Evolutionary conservation across 2,329 filamentous ascomycete genomes (phyloP).

Genomic region (Cordyceps militaris): DNA sequence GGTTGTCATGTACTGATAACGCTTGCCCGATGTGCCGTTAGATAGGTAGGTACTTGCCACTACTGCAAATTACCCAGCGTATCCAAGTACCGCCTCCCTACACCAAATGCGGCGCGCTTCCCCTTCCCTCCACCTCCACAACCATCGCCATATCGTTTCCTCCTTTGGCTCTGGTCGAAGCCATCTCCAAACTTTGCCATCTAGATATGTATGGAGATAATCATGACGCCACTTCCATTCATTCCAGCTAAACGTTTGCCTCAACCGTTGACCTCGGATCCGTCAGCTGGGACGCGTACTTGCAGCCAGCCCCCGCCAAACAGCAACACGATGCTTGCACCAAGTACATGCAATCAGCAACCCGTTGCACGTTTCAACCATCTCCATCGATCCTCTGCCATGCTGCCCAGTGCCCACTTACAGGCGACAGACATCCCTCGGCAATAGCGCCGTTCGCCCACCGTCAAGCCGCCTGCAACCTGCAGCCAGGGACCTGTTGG

Average conservation of each 20-base stretch:
- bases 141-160: neutral
- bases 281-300: neutral
- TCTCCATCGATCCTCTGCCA: neutral
- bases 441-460: neutral
- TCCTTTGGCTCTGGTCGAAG: neutral
- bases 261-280: neutral
- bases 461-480: neutral
- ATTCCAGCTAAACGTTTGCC: neutral
- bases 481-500: conserved; percentile 1
- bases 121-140: neutral
- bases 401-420: too few species aligned
- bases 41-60: neutral
- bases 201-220: neutral
- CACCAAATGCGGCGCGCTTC: neutral
- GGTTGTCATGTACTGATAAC: too few species aligned
- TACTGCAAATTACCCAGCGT: neutral
- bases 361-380: neutral
- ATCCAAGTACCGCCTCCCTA: neutral
- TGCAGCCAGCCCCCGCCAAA: neutral
- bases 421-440: too few species aligned
- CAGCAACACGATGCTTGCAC: neutral
- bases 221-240: neutral
- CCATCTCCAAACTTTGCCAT: neutral
- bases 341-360: neutral
- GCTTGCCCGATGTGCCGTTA: neutral